phyloP scores from a whole-genome alignment of 202 grass and related monocot genomes.

The Saccharum hybrid region DNA sequence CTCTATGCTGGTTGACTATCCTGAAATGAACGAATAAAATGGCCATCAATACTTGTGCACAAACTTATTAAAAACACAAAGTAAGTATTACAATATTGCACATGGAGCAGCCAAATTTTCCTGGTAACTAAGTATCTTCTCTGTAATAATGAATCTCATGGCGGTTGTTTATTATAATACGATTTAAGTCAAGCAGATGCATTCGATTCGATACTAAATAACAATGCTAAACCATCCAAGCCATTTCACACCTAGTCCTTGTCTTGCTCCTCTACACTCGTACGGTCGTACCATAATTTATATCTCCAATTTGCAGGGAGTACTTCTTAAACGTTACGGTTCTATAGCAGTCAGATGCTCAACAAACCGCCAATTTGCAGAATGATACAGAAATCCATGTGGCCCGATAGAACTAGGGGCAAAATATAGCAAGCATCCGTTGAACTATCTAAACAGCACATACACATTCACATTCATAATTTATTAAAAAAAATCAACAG shows the following conservation, averaged over 20 bases:
- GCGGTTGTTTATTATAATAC: background rate
- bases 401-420: background rate
- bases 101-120: conserved; percentile 3
- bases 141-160: conserved; percentile 4
- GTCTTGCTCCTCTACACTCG: background rate
- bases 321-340: background rate
- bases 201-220: background rate
- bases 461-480: background rate
- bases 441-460: conserved; percentile 28
- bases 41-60: conserved; percentile 14
- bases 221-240: background rate
- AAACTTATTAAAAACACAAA: conserved; percentile 26
- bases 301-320: background rate
- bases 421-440: conserved; percentile 11
- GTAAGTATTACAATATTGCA: conserved; percentile 9
- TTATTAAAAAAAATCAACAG: background rate
- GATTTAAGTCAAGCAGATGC: background rate
- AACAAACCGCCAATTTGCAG: background rate
- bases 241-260: background rate
- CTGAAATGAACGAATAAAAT: conserved; percentile 44
- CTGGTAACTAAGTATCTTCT: conserved; percentile 23
- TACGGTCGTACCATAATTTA: background rate
- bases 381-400: background rate
- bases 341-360: conserved; percentile 5
- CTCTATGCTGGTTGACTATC: conserved; percentile 26